Conservation (phyloP, 148 eudicot genomes). For the Chenopodium quinoa region DNA sequence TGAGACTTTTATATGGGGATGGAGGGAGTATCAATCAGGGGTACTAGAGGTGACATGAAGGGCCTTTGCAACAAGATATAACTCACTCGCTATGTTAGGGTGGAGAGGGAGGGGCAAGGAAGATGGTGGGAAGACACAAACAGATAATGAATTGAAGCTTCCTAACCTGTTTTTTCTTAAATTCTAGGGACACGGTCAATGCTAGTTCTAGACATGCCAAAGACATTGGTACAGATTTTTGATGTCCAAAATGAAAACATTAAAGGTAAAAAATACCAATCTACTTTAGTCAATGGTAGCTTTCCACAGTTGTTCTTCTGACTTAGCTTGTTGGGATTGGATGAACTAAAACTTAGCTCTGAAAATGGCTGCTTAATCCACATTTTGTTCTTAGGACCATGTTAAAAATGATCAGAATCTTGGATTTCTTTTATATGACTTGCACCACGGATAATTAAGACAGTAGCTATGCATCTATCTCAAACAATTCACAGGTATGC, state of each 20-base stretch:
- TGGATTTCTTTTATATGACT: not conserved
- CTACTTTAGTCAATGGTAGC: not conserved
- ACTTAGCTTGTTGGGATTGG: not conserved
- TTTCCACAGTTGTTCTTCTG: not conserved
- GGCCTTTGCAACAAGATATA: too few relatives aligned
- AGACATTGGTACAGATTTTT: not conserved
- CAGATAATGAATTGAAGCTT: conserved; percentile 5
- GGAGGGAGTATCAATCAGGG: not conserved
- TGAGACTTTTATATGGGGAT: too few relatives aligned
- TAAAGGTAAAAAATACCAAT: not conserved
- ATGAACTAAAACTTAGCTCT: not conserved
- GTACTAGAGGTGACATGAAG: not conserved
- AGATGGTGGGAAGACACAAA: not conserved
- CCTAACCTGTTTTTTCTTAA: not conserved
- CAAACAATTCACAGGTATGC: not conserved
- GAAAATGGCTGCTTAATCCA: not conserved
- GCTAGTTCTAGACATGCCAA: not conserved
- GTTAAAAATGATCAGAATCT: not conserved
- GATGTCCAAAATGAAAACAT: not conserved
- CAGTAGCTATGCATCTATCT: not conserved
- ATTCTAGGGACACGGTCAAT: not conserved
- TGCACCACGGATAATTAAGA: not conserved
- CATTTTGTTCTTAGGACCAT: not conserved
- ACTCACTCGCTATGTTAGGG: not conserved
- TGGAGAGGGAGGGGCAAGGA: not conserved